Conservation (phyloP, 129 eudicot genomes). For the Calendula officinalis region DNA sequence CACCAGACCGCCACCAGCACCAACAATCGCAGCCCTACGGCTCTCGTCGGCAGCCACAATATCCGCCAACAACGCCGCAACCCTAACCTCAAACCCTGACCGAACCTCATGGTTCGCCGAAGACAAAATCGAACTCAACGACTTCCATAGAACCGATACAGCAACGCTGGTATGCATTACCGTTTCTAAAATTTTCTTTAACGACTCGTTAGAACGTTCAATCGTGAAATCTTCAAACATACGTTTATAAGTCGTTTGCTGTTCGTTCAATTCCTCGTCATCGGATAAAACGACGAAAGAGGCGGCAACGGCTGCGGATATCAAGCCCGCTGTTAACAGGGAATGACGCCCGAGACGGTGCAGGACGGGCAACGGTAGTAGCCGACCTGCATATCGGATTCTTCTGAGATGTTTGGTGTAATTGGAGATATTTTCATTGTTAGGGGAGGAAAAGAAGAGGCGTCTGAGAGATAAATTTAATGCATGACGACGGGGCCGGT, state of each 20-base stretch:
- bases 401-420: constrained; percentile 12
- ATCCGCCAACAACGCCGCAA: constrained; percentile 89
- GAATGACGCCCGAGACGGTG: constrained; percentile 25
- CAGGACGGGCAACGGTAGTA: constrained; percentile 22
- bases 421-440: constrained; percentile 22
- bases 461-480: constrained; percentile 23
- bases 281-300: constrained; percentile 21
- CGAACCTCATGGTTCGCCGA: constrained; percentile 81
- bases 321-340: constrained; percentile 43
- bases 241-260: background rate
- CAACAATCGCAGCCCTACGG: constrained; percentile 74
- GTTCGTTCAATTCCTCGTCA: constrained; percentile 15
- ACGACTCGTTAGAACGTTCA: constrained; percentile 48
- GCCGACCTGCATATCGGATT: constrained; percentile 26
- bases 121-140: constrained; percentile 70
- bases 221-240: constrained; percentile 40
- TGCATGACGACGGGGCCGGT: constrained; percentile 28
- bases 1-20: constrained; percentile 86
- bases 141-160: constrained; percentile 82
- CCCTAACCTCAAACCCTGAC: constrained; percentile 85
- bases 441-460: constrained; percentile 33
- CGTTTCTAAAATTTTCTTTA: constrained; percentile 38
- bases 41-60: constrained; percentile 84
- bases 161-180: constrained; percentile 72
- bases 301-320: constrained; percentile 40